Base-by-base conservation (phyloP, 73 alveolate genomes). In the Paramecium biaurelia region DNA sequence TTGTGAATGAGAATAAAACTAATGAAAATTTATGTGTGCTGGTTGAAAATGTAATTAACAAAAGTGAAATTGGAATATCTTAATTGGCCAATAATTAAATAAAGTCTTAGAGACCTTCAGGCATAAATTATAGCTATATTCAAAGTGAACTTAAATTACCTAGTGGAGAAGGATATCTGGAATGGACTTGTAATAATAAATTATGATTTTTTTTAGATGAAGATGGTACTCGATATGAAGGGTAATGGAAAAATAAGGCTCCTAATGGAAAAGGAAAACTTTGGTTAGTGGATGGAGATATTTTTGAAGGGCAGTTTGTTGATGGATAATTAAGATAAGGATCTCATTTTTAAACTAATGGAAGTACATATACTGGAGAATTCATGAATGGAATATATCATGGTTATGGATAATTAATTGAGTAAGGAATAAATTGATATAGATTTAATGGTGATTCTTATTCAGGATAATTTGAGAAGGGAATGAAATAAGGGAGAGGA, bases 401-500 rank as follows among this genome's bases (percentile, higher is more conserved):
- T 57, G 96, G 94, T 2, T 79, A 79, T 47, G 97, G 97, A 21
- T 30, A 86, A 63, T 8, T 63, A 26, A 30, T 1, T 1, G 41
- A 12, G 84, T 63, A 63, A 63, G 21, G 41, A 53, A 18, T 53
- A 53, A 12, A 63, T 20, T 70, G 70, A 41, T 18, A 92, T 8
- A 92, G 97, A 92, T 63, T 86, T 26, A 93, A 89, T 45, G 97
- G 97, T 12, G 43, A 94, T 26, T 47, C 49, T 43, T 95, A 95
- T 72, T 92, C 76, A 32, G 97, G 97, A 4, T 32, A 57, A 58
- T 95, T 92, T 76, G 70, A 30, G n/a, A 92, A 93, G 56, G 97
- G 95, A 74, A 93, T 92, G 89, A 93, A 93, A 92, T 94, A 95
- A 56, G 97, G 97, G 7, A 35, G 28, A 18, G 97, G 97, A 21